Evolutionary conservation across 768 basidiomycete species (phyloP).

Genomic region (Leccinum uliginosum): DNA sequence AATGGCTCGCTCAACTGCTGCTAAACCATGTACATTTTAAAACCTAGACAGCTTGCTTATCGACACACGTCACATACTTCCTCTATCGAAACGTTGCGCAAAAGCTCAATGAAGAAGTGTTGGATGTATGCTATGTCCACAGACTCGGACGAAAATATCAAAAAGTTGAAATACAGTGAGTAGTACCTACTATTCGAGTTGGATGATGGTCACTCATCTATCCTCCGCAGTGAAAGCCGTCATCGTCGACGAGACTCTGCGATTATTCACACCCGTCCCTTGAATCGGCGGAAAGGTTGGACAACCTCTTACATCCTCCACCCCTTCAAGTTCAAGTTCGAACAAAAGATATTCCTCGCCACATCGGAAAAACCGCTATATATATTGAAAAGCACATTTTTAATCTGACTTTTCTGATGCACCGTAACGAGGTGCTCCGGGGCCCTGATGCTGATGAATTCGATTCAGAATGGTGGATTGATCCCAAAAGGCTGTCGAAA

Average conservation of each 20-base stretch:
- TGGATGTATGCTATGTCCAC: constrained; percentile 52
- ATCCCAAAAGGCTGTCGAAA: constrained; percentile 45
- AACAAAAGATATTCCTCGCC: constrained; percentile 42
- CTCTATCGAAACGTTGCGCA: constrained; percentile 56
- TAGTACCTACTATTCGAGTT: not conserved
- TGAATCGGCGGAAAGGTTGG: constrained; percentile 63
- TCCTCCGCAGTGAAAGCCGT: constrained; percentile 59
- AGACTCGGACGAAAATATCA: constrained; percentile 53
- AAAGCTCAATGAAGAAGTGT: constrained; percentile 57
- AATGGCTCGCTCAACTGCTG: not conserved
- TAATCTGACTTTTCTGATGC: constrained; percentile 58
- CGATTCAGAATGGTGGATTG: constrained; percentile 74
- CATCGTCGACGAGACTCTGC: constrained; percentile 72
- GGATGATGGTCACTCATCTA: constrained; percentile 2
- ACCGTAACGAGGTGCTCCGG: constrained; percentile 66
- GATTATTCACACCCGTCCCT: constrained; percentile 78
- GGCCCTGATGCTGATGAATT: constrained; percentile 72
- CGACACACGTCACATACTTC: constrained; percentile 69
- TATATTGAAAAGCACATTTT: constrained; percentile 60
- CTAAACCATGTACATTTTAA: not conserved
- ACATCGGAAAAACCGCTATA: constrained; percentile 42
- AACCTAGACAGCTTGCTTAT: constrained; percentile 58
- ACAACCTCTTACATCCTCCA: constrained; percentile 47
- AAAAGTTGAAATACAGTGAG: constrained; percentile 63
- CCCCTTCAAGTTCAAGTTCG: too few species aligned